Evolutionary conservation across 352 stramenopile species (phyloP).

Genomic region (Globisporangium iwayamae): DNA sequence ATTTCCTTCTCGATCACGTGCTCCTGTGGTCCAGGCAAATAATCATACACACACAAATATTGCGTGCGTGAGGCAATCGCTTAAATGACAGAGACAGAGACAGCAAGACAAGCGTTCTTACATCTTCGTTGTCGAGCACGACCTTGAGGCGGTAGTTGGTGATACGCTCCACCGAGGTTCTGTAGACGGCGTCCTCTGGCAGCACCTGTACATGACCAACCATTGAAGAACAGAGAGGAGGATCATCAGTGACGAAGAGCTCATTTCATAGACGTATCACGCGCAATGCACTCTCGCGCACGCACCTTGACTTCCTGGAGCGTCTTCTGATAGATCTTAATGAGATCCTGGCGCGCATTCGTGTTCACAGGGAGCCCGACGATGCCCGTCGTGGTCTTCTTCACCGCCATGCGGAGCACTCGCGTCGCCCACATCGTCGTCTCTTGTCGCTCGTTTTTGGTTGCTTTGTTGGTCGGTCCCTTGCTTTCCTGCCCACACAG

Average conservation of each 20-base stretch:
- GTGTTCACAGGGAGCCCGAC: constrained; percentile 81
- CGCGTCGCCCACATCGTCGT: constrained; percentile 76
- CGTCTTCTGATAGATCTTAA: constrained; percentile 81
- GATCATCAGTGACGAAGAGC: background rate
- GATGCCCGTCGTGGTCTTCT: constrained; percentile 85
- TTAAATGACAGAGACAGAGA: background rate
- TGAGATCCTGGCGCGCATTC: constrained; percentile 81
- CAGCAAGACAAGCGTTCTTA: constrained; percentile 22
- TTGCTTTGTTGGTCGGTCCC: constrained; percentile 14
- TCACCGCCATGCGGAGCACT: constrained; percentile 81
- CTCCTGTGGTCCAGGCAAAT: constrained; percentile 34
- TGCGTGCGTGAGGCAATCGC: background rate
- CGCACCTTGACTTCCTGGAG: constrained; percentile 76
- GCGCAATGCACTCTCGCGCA: background rate
- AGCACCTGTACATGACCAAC: constrained; percentile 35
- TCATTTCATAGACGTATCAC: background rate
- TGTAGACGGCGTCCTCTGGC: constrained; percentile 67
- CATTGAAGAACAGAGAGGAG: constrained; percentile 5
- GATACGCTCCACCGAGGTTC: constrained; percentile 78
- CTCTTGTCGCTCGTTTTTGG: constrained; percentile 14
- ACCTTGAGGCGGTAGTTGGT: constrained; percentile 84
- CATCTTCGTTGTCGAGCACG: constrained; percentile 66
- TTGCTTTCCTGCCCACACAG: constrained; percentile 29
- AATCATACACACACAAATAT: background rate
- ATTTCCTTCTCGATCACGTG: constrained; percentile 79